Conservation (phyloP, 352 stramenopile species). For the Blastocystis sp. region DNA sequence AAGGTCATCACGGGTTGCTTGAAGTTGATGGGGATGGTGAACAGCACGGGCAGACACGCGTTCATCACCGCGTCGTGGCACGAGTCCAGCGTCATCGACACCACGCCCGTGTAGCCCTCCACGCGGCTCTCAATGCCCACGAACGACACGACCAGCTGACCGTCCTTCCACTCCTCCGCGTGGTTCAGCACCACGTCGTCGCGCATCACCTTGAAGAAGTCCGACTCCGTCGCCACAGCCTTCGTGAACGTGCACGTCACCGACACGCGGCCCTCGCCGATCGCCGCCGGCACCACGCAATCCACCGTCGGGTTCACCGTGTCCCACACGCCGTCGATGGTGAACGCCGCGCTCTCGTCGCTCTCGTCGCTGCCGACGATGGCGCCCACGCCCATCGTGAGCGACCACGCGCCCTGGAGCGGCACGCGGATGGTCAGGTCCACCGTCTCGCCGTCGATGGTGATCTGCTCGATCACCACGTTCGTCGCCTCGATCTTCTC, state of each 20-base stretch:
- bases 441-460: neutral
- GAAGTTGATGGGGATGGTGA: conserved; percentile 21
- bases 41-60: conserved; percentile 17
- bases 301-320: neutral
- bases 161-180: conserved; percentile 3
- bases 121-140: conserved; percentile 1
- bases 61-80: conserved; percentile 4
- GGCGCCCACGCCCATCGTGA: neutral
- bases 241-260: conserved; percentile 3
- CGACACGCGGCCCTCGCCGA: neutral
- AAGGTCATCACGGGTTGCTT: neutral
- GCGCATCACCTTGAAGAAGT: conserved; percentile 9
- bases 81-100: neutral
- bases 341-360: neutral
- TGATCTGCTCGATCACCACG: neutral
- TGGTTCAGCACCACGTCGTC: conserved; percentile 41
- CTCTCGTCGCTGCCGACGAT: conserved; percentile 32
- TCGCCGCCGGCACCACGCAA: conserved; percentile 16
- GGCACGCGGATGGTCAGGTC: neutral
- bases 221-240: neutral
- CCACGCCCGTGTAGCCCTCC: neutral
- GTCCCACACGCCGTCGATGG: conserved; percentile 5
- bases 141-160: conserved; percentile 1
- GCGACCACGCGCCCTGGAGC: conserved; percentile 31
- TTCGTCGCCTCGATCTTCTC: neutral